A percentile compares a stretch with the other conserved stretches of the same genome.
Conservation (phyloP, 768 basidiomycete genomes). For the Gloeopeniophorella convolvens region DNA sequence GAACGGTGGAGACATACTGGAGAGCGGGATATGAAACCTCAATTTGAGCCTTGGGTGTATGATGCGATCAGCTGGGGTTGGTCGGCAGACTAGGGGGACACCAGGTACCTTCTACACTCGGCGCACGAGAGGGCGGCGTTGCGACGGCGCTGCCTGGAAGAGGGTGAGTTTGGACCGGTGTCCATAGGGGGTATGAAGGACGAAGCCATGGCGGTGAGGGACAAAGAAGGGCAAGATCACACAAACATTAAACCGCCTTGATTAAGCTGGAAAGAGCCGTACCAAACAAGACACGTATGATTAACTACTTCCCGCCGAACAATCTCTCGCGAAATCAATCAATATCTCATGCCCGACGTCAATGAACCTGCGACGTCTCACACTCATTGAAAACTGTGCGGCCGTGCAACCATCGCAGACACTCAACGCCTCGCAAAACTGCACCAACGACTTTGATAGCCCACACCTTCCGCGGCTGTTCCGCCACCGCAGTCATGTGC, state of each 20-base stretch:
- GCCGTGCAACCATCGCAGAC: too few relatives aligned
- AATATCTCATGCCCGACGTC: too few relatives aligned
- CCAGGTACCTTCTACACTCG: constrained; percentile 56
- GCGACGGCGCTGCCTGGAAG: constrained; percentile 26
- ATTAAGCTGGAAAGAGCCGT: constrained; percentile 16
- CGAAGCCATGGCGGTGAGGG: constrained; percentile 21
- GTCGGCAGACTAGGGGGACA: constrained; percentile 1
- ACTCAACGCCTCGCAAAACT: too few relatives aligned
- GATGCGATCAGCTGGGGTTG: constrained; percentile 16
- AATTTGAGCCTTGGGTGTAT: constrained; percentile 49
- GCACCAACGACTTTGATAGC: too few relatives aligned
- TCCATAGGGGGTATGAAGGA: constrained; percentile 14
- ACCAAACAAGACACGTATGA: constrained; percentile 13
- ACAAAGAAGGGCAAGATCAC: constrained; percentile 5
- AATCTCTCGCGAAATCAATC: too few relatives aligned
- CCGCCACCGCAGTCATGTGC: too few relatives aligned
- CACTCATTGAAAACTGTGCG: too few relatives aligned
- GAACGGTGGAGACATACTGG: background rate
- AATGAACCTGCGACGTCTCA: too few relatives aligned
- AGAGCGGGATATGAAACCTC: constrained; percentile 39
- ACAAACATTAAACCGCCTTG: constrained; percentile 17
- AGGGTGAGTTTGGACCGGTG: constrained; percentile 11
- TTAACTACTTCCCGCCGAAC: too few relatives aligned
- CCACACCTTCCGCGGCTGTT: too few relatives aligned
- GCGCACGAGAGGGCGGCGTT: constrained; percentile 55